Evolutionary conservation across 2,329 filamentous ascomycete genomes (phyloP), one percentile per base, ranked within the genome.

Genomic region (Penicillium sp.): DNA sequence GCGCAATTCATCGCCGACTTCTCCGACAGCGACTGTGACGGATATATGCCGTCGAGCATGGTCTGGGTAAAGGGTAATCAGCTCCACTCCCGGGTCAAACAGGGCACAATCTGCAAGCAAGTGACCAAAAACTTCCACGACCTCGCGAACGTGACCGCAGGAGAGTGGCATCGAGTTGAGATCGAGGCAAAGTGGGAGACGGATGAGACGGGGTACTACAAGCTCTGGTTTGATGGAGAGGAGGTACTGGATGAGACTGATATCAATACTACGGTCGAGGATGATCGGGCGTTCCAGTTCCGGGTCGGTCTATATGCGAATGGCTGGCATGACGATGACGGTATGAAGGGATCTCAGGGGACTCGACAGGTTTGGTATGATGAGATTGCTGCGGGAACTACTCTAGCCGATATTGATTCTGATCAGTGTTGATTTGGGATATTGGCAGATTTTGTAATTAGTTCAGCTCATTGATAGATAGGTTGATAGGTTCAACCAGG

Each of bases 1-100:
- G 77, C 74, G 0, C 79, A 81, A 66, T 81, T 81, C 69, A 81
- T 81, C 59, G 77, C 78, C 51, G 72, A 80, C 58, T 79, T 80
- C 56, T 65, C 67, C 1, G 72, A 74, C 56, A 69, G 73, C 3
- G 67, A 69, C 43, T 79, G 78, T 59, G 70, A 81, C 55, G 72
- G 75, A 51, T 81, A 68, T 61, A 80, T 80, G 77, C 79, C 78
- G 0, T 72, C 71, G 14, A 75, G 70, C 50, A 79, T 81, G 79
- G 56, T 81, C 38, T 80, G 75, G 74, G 59, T 81, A 49, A 62
- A 67, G 29, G 76, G 76, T 7, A 62, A 76, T 62, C 70, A 76
- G 67, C 73, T 81, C 7, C 64, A 67, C 16, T 71, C 76, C 3
- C 74, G 79, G 10, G 66, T 78, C 35, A 78, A 78, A 60, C 62